Conservation (phyloP, 1,284 basidiomycete genomes). For the Xerocomus nothofagi region DNA sequence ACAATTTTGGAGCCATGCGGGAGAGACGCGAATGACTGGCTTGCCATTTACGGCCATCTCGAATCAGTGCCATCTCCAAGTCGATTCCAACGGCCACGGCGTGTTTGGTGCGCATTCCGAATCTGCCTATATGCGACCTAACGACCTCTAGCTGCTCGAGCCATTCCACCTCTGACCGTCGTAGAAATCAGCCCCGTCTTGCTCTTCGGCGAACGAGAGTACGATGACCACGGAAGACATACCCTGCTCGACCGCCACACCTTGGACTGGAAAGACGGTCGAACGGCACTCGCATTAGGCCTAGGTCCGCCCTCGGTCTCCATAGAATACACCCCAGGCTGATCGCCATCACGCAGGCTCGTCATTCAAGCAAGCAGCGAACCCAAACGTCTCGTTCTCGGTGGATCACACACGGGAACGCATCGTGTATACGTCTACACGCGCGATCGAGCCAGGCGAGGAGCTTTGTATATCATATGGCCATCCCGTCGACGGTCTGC, state of each 20-base stretch:
- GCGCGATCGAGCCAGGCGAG: conserved; percentile 56
- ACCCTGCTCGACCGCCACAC: conserved; percentile 85
- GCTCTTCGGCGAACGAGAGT: conserved; percentile 72
- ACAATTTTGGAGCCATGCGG: conserved; percentile 26
- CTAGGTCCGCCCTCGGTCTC: conserved; percentile 56
- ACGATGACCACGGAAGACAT: conserved; percentile 63
- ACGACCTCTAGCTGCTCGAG: conserved; percentile 54
- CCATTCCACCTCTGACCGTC: conserved; percentile 62
- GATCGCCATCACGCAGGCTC: conserved; percentile 51
- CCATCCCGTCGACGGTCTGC: conserved; percentile 38
- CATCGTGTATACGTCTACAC: conserved; percentile 65
- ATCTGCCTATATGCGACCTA: too few species aligned
- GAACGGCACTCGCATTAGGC: conserved; percentile 86
- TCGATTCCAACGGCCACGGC: conserved; percentile 57
- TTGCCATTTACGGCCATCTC: conserved; percentile 21
- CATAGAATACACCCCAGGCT: neutral
- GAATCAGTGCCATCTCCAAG: conserved; percentile 25
- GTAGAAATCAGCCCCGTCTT: conserved; percentile 89
- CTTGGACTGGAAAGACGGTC: conserved; percentile 78
- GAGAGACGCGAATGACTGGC: conserved; percentile 12
- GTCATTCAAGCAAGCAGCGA: conserved; percentile 74
- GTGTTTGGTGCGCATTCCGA: conserved; percentile 69
- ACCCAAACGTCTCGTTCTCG: conserved; percentile 72
- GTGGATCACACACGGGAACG: conserved; percentile 55
- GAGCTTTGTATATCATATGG: conserved; percentile 84